phyloP scores from a whole-genome alignment of 2,329 filamentous ascomycete species.

The Claviceps pazoutovae region DNA sequence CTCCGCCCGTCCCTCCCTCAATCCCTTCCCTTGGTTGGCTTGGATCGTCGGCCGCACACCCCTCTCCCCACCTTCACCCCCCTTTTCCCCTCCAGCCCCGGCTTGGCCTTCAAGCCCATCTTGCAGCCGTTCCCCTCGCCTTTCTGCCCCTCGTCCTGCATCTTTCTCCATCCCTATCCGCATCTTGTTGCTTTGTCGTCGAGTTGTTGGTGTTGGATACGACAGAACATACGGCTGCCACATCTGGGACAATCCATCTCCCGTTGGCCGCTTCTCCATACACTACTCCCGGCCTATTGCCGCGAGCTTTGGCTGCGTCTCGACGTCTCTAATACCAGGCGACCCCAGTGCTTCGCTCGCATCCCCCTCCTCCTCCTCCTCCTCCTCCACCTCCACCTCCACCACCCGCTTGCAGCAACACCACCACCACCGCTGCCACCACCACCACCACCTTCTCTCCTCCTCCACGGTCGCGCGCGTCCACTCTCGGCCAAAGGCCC shows the following conservation, averaged over 20 bases:
- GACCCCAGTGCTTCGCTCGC: constrained; percentile 7
- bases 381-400: constrained; percentile 7
- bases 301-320: constrained; percentile 6
- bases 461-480: constrained; percentile 5
- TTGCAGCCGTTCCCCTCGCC: constrained; percentile 6
- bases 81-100: background rate
- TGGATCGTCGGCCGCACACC: background rate
- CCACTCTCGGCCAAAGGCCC: constrained; percentile 9
- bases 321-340: constrained; percentile 3
- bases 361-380: constrained; percentile 3
- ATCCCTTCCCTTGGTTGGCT: background rate
- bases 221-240: background rate
- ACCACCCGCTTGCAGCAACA: constrained; percentile 11
- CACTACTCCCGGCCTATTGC: constrained; percentile 6
- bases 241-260: background rate
- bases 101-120: constrained; percentile 1
- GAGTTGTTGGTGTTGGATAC: background rate
- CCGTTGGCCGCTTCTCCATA: background rate
- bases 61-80: background rate
- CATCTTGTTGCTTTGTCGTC: constrained; percentile 1
- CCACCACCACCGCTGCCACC: constrained; percentile 1
- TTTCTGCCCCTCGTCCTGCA: constrained; percentile 5
- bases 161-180: background rate
- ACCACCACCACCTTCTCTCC: constrained; percentile 6
- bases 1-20: background rate